These are phyloP conservation scores for Geotrichum australiense DNA, from an alignment of 1,139 yeast genomes.

Conservation along the genomic window DNA sequence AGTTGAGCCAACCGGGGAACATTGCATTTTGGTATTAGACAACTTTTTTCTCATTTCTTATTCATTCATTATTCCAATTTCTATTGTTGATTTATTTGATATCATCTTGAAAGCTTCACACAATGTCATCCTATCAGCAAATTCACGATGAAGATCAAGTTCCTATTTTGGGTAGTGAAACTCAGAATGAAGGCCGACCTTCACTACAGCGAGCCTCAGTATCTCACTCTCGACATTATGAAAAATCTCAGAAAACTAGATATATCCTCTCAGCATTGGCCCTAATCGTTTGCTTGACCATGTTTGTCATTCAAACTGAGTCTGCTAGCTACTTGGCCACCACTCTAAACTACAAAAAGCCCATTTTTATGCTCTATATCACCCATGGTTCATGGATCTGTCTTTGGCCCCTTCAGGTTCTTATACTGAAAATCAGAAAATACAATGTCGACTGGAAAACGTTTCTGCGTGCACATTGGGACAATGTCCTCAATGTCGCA, in stretches of 20 bases:
- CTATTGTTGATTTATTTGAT: too few relatives aligned
- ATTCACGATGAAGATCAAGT: too few relatives aligned
- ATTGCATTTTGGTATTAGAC: too few relatives aligned
- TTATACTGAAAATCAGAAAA: constrained; percentile 33
- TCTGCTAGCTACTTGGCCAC: constrained; percentile 65
- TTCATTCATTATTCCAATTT: too few relatives aligned
- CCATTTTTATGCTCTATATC: constrained; percentile 55
- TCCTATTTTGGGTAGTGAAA: too few relatives aligned
- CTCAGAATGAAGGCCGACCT: too few relatives aligned
- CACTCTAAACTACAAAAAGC: constrained; percentile 54
- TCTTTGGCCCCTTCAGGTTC: constrained; percentile 65
- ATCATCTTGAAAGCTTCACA: too few relatives aligned
- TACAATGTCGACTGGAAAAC: constrained; percentile 33
- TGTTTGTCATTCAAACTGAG: constrained; percentile 78
- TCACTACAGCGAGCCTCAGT: too few relatives aligned
- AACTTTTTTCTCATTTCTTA: too few relatives aligned
- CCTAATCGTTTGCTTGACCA: constrained; percentile 50
- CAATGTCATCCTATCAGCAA: too few relatives aligned
- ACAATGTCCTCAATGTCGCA: constrained; percentile 47
- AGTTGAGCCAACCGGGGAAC: too few relatives aligned
- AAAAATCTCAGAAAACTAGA: constrained; percentile 12
- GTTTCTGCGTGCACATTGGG: constrained; percentile 44
- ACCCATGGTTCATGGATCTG: constrained; percentile 80
- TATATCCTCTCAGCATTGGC: constrained; percentile 43
- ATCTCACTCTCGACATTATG: constrained; percentile 1